Evolutionary conservation across 139 green algal genomes (phyloP).

Genomic region (Micromonas pusilla): DNA sequence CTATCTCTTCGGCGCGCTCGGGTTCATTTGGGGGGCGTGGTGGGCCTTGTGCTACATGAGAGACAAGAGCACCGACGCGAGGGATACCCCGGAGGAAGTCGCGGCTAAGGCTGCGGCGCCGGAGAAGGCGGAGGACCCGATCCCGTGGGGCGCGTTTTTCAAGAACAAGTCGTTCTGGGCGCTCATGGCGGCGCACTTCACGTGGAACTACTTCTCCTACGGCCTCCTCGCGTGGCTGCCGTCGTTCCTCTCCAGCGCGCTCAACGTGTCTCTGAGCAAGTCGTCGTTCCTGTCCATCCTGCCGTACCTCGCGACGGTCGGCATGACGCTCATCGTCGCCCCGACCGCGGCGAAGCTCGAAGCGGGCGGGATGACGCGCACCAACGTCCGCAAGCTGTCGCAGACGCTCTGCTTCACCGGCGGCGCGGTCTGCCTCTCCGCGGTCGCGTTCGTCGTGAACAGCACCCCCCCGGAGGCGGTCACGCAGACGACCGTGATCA

Average conservation of each 20-base stretch:
- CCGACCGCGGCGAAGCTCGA: constrained; percentile 1
- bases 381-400: constrained; percentile 31
- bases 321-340: neutral
- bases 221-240: constrained; percentile 99
- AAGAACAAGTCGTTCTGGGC: constrained; percentile 82
- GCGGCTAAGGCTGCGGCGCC: neutral
- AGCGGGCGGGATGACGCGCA: neutral
- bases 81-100: neutral
- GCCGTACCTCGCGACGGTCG: constrained; percentile 68
- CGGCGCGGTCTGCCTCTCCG: constrained; percentile 84
- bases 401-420: constrained; percentile 87
- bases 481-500: constrained; percentile 2
- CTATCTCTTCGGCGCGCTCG: constrained; percentile 82
- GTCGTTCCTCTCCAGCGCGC: constrained; percentile 89
- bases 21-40: constrained; percentile 61
- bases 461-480: constrained; percentile 3
- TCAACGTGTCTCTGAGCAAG: constrained; percentile 80
- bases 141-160: constrained; percentile 83
- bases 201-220: constrained; percentile 98
- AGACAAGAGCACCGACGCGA: constrained; percentile 38
- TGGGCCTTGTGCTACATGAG: constrained; percentile 49
- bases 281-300: constrained; percentile 79
- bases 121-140: constrained; percentile 31
- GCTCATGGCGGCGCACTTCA: constrained; percentile 94
- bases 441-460: constrained; percentile 7